Conservation (phyloP, 768 basidiomycete species). For the Lactarius trivialis region DNA sequence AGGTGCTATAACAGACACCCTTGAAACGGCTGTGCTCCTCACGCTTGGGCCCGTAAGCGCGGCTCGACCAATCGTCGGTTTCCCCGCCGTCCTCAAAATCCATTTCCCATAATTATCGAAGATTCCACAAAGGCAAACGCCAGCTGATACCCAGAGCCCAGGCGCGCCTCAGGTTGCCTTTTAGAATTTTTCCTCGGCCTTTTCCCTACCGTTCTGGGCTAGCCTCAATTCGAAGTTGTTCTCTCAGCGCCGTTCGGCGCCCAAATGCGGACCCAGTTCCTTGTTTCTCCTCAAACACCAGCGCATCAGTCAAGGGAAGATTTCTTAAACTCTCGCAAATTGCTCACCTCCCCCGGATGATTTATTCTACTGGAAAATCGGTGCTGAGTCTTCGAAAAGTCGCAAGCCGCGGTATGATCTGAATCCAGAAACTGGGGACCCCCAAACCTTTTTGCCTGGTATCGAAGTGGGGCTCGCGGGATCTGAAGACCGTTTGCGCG, state of each 20-base stretch:
- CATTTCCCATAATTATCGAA: conserved; percentile 24
- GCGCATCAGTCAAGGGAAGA: conserved; percentile 9
- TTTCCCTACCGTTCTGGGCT: conserved; percentile 23
- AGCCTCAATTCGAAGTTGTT: conserved; percentile 23
- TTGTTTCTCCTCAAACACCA: conserved; percentile 19
- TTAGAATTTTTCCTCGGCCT: conserved; percentile 23
- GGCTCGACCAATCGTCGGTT: conserved; percentile 22
- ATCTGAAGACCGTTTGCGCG: neutral
- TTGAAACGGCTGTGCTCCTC: conserved; percentile 23
- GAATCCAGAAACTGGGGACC: neutral
- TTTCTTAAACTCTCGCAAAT: conserved; percentile 8
- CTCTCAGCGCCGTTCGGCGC: conserved; percentile 20
- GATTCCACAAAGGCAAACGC: conserved; percentile 23
- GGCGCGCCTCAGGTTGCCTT: conserved; percentile 24
- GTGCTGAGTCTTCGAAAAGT: neutral
- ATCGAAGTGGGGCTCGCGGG: neutral
- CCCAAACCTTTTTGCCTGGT: neutral
- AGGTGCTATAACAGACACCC: conserved; percentile 23
- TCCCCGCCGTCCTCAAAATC: conserved; percentile 21
- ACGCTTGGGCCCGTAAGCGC: conserved; percentile 23
- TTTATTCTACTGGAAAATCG: neutral
- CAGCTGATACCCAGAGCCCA: conserved; percentile 19
- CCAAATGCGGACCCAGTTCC: conserved; percentile 19
- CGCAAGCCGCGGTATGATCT: neutral
- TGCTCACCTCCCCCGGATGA: conserved; percentile 14